A percentile compares a stretch with the other conserved stretches of the same genome.
Evolutionary conservation across 371 early-diverging fungal genomes (phyloP).

Genomic region (Mortierella sp.): DNA sequence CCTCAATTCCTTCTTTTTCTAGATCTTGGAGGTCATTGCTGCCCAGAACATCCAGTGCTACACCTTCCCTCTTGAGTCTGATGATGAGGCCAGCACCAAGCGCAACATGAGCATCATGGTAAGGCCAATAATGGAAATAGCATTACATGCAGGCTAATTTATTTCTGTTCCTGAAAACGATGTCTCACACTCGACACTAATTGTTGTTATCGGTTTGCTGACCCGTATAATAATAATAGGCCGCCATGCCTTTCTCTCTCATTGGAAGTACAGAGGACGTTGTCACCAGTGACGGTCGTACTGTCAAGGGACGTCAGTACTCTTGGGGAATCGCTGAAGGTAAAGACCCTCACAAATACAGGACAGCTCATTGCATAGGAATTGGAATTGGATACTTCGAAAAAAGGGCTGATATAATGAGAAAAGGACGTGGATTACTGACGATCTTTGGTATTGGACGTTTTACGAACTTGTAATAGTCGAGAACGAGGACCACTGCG

Average conservation of each 20-base stretch:
- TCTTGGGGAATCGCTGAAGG: constrained; percentile 94
- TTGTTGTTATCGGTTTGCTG: not conserved
- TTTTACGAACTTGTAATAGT: constrained; percentile 70
- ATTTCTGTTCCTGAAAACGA: not conserved
- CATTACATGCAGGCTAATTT: not conserved
- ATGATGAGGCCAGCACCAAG: constrained; percentile 85
- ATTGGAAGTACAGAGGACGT: constrained; percentile 95
- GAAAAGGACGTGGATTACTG: not conserved
- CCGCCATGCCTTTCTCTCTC: constrained; percentile 96
- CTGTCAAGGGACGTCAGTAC: constrained; percentile 93
- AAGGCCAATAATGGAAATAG: constrained; percentile 17
- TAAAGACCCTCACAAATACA: constrained; percentile 4
- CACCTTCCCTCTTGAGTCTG: constrained; percentile 90
- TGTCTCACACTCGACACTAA: not conserved
- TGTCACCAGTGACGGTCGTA: constrained; percentile 78
- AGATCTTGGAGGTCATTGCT: constrained; percentile 86
- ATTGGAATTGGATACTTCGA: too few species aligned
- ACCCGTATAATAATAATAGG: constrained; percentile 43
- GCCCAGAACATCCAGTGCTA: constrained; percentile 87
- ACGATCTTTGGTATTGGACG: not conserved
- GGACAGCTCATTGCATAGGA: not conserved
- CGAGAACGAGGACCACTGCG: constrained; percentile 92
- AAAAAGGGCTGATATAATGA: not conserved
- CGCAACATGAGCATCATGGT: constrained; percentile 89
- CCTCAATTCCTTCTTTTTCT: constrained; percentile 2